phyloP scores from a whole-genome alignment of 2,329 filamentous ascomycete genomes.

The Zasmidium citrigriseum region DNA sequence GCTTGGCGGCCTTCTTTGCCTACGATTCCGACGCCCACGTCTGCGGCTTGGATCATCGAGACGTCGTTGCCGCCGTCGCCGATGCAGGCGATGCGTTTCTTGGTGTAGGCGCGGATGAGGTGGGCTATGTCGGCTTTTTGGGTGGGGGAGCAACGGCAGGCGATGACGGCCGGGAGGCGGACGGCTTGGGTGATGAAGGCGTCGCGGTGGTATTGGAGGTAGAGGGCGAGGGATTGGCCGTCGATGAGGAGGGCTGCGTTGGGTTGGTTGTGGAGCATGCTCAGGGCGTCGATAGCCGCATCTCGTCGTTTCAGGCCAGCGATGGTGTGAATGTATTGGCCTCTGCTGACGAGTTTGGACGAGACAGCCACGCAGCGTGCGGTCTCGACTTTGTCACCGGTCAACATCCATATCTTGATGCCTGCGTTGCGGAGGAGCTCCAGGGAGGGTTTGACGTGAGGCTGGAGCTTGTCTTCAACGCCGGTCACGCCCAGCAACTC shows the following conservation, averaged over 20 bases:
- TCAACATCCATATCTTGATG: slow-evolving; percentile 99
- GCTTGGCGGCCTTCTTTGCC: slow-evolving; percentile 97
- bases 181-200: slow-evolving; percentile 90
- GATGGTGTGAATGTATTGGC: slow-evolving; percentile 95
- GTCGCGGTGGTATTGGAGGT: slow-evolving; percentile 77
- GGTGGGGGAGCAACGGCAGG: slow-evolving; percentile 93
- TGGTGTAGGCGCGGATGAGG: slow-evolving; percentile 86
- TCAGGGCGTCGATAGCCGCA: slow-evolving; percentile 81
- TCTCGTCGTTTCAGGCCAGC: slow-evolving; percentile 74
- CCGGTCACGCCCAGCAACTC: slow-evolving; percentile 96
- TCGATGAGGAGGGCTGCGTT: slow-evolving; percentile 92
- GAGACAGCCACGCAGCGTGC: slow-evolving; percentile 94
- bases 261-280: slow-evolving; percentile 80
- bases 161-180: slow-evolving; percentile 84
- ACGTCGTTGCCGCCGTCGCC: slow-evolving; percentile 98
- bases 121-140: slow-evolving; percentile 94
- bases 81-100: slow-evolving; percentile 95
- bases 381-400: slow-evolving; percentile 97
- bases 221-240: slow-evolving; percentile 82
- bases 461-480: slow-evolving; percentile 94
- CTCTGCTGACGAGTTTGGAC: slow-evolving; percentile 87
- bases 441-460: slow-evolving; percentile 90
- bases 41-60: slow-evolving; percentile 97
- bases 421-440: slow-evolving; percentile 95
- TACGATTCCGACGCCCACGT: slow-evolving; percentile 96